Base-by-base conservation (phyloP, 768 basidiomycete genomes). In the Boletus pseudo-olivaceus region DNA sequence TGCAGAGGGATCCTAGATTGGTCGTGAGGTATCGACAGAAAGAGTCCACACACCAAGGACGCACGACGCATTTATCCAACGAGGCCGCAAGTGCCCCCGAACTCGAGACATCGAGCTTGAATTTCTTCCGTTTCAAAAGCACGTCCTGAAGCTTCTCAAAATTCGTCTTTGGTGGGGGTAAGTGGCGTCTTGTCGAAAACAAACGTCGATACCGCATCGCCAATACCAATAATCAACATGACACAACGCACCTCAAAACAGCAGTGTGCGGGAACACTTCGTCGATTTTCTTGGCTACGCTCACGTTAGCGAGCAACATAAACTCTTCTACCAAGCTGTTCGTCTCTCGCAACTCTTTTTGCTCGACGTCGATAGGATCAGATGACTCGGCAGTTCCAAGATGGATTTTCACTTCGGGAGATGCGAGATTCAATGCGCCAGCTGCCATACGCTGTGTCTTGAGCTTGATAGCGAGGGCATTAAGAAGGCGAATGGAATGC, bases 271-370 rank as follows among this genome's bases (percentile, higher is more conserved):
- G 96, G 76, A 95, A 99, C 0, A 88, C 85, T 63, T 96, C 91
- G 65, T 96, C 89, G 15, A 97, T 98, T 72, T 88, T 90, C 60
- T 75, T 72, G 7, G 97, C 96, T 1, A 98, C 97, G 59, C 88
- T 91, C 62, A 96, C 89, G 63, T 98, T 99, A 7, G 97, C 96
- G 55, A 99, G 84, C 59, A 99, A 75, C 97, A 99, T 99, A 73
- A 99, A 98, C 70, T 98, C 97, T 71, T 99, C 97, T 2, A 98
- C 97, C 7, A 98, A 75, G 58, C 90, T 93, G 67, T 98, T 98
- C 9, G 97, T 99, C 73, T 98, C 95, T 29, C 82, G 75, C 65
- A 90, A 67, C 63, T 92, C 88, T 69, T 98, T 98, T 68, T 95
- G 93, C 72, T 98, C 93, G 10, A 99, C 95, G 58, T 98, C 96